phyloP scores from a whole-genome alignment of 345 rosid species.

The Euphorbia pulcherrima region DNA sequence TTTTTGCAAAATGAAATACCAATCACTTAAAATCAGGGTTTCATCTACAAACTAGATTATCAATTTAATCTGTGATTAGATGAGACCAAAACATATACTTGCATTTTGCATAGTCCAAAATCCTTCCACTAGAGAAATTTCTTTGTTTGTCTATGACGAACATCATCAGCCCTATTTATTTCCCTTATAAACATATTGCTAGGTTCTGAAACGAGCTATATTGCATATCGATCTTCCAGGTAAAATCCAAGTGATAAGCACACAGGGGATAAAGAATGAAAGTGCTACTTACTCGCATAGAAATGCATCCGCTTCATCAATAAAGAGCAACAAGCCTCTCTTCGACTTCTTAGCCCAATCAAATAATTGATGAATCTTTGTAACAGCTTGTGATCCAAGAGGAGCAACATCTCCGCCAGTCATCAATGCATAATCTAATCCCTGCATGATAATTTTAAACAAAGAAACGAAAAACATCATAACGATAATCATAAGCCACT shows the following conservation, averaged over 20 bases:
- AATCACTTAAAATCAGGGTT: too few relatives aligned
- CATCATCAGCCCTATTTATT: not conserved
- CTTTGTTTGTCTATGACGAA: not conserved
- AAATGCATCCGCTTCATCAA: slow-evolving; percentile 99
- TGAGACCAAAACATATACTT: too few relatives aligned
- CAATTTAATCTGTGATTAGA: too few relatives aligned
- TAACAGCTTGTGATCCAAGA: slow-evolving; percentile 94
- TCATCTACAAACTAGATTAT: too few relatives aligned
- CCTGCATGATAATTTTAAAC: slow-evolving; percentile 46
- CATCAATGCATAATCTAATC: slow-evolving; percentile 98
- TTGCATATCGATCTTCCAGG: not conserved
- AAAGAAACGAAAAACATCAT: slow-evolving; percentile 1
- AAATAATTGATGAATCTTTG: slow-evolving; percentile 92
- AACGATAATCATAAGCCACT: not conserved
- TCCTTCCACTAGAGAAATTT: not conserved
- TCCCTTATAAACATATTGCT: not conserved
- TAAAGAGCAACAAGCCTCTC: slow-evolving; percentile 81
- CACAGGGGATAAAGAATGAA: not conserved
- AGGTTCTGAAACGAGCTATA: not conserved
- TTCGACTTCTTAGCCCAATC: slow-evolving; percentile 94
- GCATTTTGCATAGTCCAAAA: too few relatives aligned
- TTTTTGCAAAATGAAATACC: too few relatives aligned
- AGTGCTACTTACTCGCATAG: slow-evolving; percentile 79
- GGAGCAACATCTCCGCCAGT: slow-evolving; percentile 99
- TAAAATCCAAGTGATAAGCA: not conserved